Percentiles rank a stretch among this genome's conserved stretches.
Evolutionary conservation across 768 basidiomycete species (phyloP).

Genomic region (Kwoniella botswanensis): DNA sequence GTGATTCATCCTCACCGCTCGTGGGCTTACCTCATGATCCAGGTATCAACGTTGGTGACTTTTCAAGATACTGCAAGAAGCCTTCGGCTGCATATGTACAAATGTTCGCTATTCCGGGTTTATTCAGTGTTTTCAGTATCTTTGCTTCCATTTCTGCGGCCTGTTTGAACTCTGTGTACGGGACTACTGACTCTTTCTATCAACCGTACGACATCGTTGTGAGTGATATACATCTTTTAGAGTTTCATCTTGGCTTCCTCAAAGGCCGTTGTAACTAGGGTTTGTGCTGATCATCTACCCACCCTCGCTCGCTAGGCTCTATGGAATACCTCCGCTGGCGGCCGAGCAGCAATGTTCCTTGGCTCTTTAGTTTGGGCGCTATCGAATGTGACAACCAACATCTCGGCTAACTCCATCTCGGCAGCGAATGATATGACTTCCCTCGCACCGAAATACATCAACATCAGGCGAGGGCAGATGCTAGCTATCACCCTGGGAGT

Average conservation of each 20-base stretch:
- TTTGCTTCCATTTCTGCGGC: slow-evolving; percentile 47
- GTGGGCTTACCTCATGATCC: background rate
- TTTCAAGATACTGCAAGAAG: slow-evolving; percentile 44
- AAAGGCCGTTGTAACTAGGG: no score
- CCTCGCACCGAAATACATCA: slow-evolving; percentile 50
- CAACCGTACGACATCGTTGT: slow-evolving; percentile 48
- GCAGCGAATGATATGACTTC: slow-evolving; percentile 53
- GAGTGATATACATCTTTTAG: slow-evolving; percentile 3
- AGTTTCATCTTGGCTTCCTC: no score
- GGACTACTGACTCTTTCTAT: slow-evolving; percentile 30
- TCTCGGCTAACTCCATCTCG: slow-evolving; percentile 45
- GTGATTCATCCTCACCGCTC: background rate
- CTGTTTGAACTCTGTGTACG: slow-evolving; percentile 39
- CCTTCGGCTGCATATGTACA: slow-evolving; percentile 39
- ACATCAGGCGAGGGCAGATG: slow-evolving; percentile 50
- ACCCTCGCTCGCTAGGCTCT: slow-evolving; percentile 23
- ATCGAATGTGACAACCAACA: slow-evolving; percentile 49
- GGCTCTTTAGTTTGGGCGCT: slow-evolving; percentile 42
- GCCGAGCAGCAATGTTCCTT: slow-evolving; percentile 43
- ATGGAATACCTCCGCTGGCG: slow-evolving; percentile 41
- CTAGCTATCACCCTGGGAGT: slow-evolving; percentile 47
- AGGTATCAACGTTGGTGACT: slow-evolving; percentile 52
- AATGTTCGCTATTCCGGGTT: slow-evolving; percentile 43
- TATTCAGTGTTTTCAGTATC: slow-evolving; percentile 39
- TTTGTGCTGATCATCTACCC: no score